Evolutionary conservation across 1,284 basidiomycete species (phyloP).

Genomic region (Peniophora sp.): DNA sequence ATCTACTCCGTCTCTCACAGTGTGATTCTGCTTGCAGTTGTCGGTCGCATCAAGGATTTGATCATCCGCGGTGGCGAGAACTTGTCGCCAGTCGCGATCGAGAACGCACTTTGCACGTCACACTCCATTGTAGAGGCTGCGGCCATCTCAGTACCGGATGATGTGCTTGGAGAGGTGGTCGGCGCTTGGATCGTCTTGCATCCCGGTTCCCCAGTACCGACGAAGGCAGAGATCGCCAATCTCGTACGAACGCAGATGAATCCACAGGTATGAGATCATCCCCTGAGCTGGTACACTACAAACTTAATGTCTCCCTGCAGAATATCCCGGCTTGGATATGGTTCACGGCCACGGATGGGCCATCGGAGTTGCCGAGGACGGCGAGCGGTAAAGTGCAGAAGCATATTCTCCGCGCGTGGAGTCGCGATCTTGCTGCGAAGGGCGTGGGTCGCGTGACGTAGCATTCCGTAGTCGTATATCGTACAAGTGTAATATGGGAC

Average conservation of each 20-base stretch:
- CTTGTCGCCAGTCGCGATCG: constrained; percentile 80
- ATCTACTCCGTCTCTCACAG: constrained; percentile 1
- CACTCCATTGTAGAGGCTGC: constrained; percentile 66
- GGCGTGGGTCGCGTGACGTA: constrained; percentile 15
- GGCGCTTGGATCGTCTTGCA: constrained; percentile 67
- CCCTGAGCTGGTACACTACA: neutral
- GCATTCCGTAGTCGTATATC: neutral
- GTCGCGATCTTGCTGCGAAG: constrained; percentile 36
- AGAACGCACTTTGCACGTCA: constrained; percentile 64
- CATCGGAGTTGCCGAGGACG: constrained; percentile 70
- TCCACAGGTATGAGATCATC: constrained; percentile 49
- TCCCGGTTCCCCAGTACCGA: constrained; percentile 27
- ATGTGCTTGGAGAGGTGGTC: constrained; percentile 67
- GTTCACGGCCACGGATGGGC: constrained; percentile 66
- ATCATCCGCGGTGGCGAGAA: constrained; percentile 90
- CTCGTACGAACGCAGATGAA: constrained; percentile 58
- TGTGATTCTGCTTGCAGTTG: constrained; percentile 42
- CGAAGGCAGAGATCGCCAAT: constrained; percentile 42
- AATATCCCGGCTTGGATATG: constrained; percentile 79
- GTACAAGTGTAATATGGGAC: too few species aligned
- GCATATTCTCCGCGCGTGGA: constrained; percentile 57
- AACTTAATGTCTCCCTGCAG: constrained; percentile 24
- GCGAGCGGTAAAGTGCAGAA: constrained; percentile 87
- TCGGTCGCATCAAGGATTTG: constrained; percentile 77
- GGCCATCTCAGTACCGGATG: constrained; percentile 67